Conservation (phyloP, 305 asterid species). For the Caryopteris hybrid region DNA sequence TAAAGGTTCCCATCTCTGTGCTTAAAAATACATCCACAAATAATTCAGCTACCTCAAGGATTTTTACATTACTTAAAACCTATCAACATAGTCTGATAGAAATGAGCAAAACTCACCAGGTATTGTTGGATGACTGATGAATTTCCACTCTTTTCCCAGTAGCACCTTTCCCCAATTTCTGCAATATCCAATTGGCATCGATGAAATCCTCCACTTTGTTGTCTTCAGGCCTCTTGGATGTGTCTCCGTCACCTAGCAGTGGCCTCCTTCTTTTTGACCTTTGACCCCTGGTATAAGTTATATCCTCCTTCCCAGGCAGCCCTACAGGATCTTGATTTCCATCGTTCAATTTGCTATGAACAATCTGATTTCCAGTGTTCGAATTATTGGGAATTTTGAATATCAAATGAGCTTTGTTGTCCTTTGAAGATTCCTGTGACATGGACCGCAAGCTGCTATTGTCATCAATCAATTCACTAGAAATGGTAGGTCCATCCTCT, state of each 20-base stretch:
- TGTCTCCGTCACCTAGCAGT: constrained; percentile 45
- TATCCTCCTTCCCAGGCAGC: constrained; percentile 54
- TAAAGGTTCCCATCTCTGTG: too few species aligned
- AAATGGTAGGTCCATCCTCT: constrained; percentile 33
- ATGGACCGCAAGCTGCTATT: constrained; percentile 23
- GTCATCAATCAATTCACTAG: constrained; percentile 40
- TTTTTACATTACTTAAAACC: neutral
- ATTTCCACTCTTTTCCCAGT: constrained; percentile 91
- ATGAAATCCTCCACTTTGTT: constrained; percentile 60
- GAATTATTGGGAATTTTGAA: constrained; percentile 70
- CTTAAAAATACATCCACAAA: neutral
- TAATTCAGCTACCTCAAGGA: neutral
- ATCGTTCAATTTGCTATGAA: constrained; percentile 13
- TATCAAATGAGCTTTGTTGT: constrained; percentile 50
- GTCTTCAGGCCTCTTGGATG: constrained; percentile 44
- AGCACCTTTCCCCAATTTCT: constrained; percentile 90
- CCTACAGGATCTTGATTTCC: constrained; percentile 29
- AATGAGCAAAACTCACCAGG: constrained; percentile 53
- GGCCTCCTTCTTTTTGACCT: constrained; percentile 80
- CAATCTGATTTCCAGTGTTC: constrained; percentile 43
- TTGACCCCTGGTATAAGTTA: constrained; percentile 68
- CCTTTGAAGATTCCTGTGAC: constrained; percentile 38
- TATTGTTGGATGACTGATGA: constrained; percentile 69
- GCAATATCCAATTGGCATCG: constrained; percentile 90
- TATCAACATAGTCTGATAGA: neutral